phyloP scores from a whole-genome alignment of 139 green algal species.

The Chlorella sp. region DNA sequence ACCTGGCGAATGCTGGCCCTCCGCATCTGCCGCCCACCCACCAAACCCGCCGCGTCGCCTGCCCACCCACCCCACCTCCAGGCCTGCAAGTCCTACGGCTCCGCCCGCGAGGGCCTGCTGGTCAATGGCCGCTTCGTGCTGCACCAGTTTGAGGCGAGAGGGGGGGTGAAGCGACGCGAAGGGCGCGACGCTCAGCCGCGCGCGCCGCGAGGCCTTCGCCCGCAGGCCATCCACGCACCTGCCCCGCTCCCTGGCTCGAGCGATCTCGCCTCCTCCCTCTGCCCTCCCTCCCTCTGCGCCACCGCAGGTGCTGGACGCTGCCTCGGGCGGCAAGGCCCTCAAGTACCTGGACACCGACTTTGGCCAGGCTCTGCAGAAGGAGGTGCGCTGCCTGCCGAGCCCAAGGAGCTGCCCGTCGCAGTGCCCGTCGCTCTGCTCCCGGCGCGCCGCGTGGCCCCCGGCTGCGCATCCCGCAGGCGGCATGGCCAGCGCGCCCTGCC shows the following conservation, averaged over 20 bases:
- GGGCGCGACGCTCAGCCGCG: neutral
- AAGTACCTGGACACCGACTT: slow-evolving; percentile 33
- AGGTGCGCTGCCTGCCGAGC: no score
- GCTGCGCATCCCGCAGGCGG: no score
- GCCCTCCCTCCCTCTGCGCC: no score
- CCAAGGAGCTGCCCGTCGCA: no score
- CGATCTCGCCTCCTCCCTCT: no score
- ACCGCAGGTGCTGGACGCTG: slow-evolving; percentile 12
- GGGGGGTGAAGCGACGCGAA: neutral
- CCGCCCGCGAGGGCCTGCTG: slow-evolving; percentile 64
- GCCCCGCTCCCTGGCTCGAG: no score
- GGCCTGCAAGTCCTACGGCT: slow-evolving; percentile 64
- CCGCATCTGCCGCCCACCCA: no score
- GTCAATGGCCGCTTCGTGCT: slow-evolving; percentile 80
- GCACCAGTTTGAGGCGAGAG: slow-evolving; percentile 46
- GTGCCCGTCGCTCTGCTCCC: no score
- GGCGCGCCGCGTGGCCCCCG: no score
- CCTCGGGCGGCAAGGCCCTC: slow-evolving; percentile 24
- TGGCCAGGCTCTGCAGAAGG: slow-evolving; percentile 23
- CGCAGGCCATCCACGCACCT: neutral
- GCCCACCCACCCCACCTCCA: neutral
- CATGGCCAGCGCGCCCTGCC: no score
- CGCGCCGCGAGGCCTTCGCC: neutral
- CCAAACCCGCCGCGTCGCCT: no score
- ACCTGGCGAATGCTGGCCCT: no score